Conservation (phyloP, 2,329 filamentous ascomycete species). For the Pseudocercospora macadamiae region DNA sequence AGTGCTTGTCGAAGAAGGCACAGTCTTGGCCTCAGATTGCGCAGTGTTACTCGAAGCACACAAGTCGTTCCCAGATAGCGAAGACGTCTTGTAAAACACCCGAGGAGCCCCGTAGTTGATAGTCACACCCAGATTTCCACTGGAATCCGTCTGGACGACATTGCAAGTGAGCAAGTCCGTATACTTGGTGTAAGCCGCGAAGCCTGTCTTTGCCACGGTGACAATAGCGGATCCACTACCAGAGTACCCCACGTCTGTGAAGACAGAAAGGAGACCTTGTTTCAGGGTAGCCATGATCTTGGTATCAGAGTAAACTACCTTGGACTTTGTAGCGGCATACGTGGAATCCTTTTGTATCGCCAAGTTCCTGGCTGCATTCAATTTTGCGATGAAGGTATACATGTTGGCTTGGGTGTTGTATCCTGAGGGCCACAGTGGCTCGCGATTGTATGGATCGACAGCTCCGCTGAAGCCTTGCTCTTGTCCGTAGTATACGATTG, state of each 20-base stretch:
- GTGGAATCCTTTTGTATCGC: constrained; percentile 42
- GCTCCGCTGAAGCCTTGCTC: constrained; percentile 58
- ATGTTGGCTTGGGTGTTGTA: constrained; percentile 45
- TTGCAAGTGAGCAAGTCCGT: constrained; percentile 51
- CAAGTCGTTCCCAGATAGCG: constrained; percentile 42
- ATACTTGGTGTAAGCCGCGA: constrained; percentile 18
- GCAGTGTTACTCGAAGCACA: constrained; percentile 32
- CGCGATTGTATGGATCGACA: constrained; percentile 41
- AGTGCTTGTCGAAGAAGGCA: neutral
- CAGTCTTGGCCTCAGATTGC: neutral
- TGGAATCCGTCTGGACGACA: constrained; percentile 45
- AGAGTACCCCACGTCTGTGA: constrained; percentile 20
- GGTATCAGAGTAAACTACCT: constrained; percentile 32
- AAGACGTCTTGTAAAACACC: constrained; percentile 44
- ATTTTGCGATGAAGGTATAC: constrained; percentile 42
- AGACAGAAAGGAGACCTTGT: constrained; percentile 22
- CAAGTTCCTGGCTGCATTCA: constrained; percentile 55
- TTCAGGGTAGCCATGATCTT: constrained; percentile 25
- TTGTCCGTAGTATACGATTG: constrained; percentile 66
- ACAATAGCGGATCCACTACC: constrained; percentile 14
- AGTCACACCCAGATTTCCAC: constrained; percentile 48
- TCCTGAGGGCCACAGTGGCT: constrained; percentile 41
- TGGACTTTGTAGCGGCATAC: constrained; percentile 45
- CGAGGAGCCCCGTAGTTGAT: constrained; percentile 50
- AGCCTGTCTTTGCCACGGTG: constrained; percentile 10